Conservation (phyloP, 441 rosid species). For the Arabidopsis lyrata region DNA sequence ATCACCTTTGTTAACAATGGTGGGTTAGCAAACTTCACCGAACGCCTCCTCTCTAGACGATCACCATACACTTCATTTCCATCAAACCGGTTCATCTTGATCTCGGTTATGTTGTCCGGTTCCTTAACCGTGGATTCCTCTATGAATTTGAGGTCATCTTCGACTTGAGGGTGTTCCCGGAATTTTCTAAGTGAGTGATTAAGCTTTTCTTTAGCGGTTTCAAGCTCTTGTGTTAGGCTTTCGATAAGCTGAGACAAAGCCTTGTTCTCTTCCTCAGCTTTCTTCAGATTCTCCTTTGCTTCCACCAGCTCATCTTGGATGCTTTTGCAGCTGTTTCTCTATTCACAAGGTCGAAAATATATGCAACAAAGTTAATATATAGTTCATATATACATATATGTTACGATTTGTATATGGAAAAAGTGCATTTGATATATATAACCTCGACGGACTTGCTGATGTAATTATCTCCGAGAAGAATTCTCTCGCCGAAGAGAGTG, state of each 20-base stretch:
- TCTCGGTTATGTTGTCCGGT: slow-evolving; percentile 41
- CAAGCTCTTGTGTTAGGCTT: slow-evolving; percentile 60
- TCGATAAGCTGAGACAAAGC: slow-evolving; percentile 47
- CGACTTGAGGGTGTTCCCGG: slow-evolving; percentile 46
- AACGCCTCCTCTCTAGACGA: slow-evolving; percentile 52
- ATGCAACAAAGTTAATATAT: slow-evolving; percentile 10
- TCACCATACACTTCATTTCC: slow-evolving; percentile 33
- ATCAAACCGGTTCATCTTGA: slow-evolving; percentile 30
- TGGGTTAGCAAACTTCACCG: slow-evolving; percentile 66
- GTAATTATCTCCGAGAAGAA: slow-evolving; percentile 65
- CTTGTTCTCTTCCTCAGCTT: slow-evolving; percentile 59
- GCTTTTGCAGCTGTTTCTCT: slow-evolving; percentile 50
- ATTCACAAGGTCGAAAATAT: background rate
- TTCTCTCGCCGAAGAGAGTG: slow-evolving; percentile 60
- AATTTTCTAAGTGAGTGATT: slow-evolving; percentile 31
- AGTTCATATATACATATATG: background rate
- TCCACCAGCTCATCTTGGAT: slow-evolving; percentile 63
- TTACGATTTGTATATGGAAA: background rate
- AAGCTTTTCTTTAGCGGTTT: slow-evolving; percentile 57
- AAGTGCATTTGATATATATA: background rate
- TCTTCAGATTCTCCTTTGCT: slow-evolving; percentile 55
- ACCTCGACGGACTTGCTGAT: slow-evolving; percentile 69
- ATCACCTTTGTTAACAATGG: slow-evolving; percentile 61
- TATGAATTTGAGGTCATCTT: slow-evolving; percentile 64
- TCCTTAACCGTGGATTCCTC: slow-evolving; percentile 47